Evolutionary conservation across 257 asterid species (phyloP).

Genomic region (Penstemon eatonii): DNA sequence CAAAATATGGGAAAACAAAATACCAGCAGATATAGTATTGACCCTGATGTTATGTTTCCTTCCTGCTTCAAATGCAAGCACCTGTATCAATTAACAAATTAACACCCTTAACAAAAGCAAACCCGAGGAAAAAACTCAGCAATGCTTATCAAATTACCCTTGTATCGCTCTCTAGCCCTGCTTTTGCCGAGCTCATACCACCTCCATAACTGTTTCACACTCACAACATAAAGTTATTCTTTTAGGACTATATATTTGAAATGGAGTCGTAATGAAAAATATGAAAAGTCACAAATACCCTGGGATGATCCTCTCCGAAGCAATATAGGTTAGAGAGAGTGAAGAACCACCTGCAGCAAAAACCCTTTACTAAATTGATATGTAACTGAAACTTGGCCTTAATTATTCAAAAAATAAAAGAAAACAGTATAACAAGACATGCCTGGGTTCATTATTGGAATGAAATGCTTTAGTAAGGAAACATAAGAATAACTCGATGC

Average conservation of each 20-base stretch:
- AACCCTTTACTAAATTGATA: slow-evolving; percentile 9
- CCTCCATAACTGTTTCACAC: slow-evolving; percentile 67
- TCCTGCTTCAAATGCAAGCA: slow-evolving; percentile 93
- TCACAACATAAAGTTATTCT: slow-evolving; percentile 18
- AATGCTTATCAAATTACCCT: slow-evolving; percentile 42
- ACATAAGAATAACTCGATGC: slow-evolving; percentile 91
- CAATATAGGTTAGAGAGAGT: slow-evolving; percentile 80
- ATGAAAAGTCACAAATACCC: slow-evolving; percentile 47
- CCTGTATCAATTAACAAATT: slow-evolving; percentile 42
- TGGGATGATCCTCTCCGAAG: slow-evolving; percentile 87
- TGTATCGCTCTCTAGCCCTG: slow-evolving; percentile 88
- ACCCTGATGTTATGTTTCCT: slow-evolving; percentile 84
- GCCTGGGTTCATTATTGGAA: slow-evolving; percentile 88
- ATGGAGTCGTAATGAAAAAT: not conserved
- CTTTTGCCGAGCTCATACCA: slow-evolving; percentile 94
- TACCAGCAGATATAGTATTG: slow-evolving; percentile 94
- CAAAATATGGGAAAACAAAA: slow-evolving; percentile 10
- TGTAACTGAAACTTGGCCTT: not conserved
- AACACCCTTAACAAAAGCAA: not conserved
- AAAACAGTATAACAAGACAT: slow-evolving; percentile 24
- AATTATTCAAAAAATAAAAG: not conserved
- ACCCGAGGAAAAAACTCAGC: not conserved
- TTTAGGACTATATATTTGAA: not conserved
- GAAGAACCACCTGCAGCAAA: slow-evolving; percentile 71
- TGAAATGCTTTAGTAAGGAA: slow-evolving; percentile 71